Percentiles rank a stretch among this genome's conserved stretches.
phyloP scores from a whole-genome alignment of 2,329 filamentous ascomycete genomes.

The Endoconidiophora polonica region DNA sequence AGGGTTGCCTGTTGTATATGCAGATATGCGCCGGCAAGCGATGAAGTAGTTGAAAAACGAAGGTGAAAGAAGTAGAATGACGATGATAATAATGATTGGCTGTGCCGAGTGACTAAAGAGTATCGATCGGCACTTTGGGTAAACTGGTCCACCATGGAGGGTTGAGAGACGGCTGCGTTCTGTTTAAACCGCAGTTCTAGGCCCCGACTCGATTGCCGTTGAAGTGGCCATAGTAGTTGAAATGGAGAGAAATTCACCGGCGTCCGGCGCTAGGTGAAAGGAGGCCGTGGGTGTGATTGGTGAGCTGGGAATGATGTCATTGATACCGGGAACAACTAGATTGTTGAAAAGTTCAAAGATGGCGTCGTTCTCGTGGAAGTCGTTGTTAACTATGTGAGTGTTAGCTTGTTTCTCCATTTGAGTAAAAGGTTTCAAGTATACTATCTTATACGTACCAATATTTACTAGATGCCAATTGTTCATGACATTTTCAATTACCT shows the following conservation, averaged over 20 bases:
- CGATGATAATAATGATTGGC: background rate
- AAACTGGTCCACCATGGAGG: background rate
- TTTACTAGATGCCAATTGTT: constrained; percentile 88
- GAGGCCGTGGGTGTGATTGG: background rate
- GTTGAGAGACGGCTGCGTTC: constrained; percentile 4
- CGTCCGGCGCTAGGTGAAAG: constrained; percentile 10
- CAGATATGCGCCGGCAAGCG: background rate
- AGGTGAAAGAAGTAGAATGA: background rate
- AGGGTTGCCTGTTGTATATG: constrained; percentile 1
- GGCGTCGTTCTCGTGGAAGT: constrained; percentile 71
- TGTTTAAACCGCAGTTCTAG: constrained; percentile 9
- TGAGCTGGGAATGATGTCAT: constrained; percentile 19
- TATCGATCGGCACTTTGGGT: too few species aligned
- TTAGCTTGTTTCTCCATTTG: background rate
- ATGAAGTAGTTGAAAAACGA: background rate
- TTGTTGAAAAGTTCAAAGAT: constrained; percentile 80
- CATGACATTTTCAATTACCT: constrained; percentile 69
- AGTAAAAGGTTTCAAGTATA: constrained; percentile 20
- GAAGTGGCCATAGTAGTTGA: constrained; percentile 1
- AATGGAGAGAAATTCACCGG: background rate
- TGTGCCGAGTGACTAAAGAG: background rate
- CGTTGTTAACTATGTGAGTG: constrained; percentile 64
- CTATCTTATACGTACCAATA: constrained; percentile 42
- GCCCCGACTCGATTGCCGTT: background rate
- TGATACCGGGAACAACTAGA: constrained; percentile 50